phyloP scores from a whole-genome alignment of 352 stramenopile species.

The Porosira glacialis region DNA sequence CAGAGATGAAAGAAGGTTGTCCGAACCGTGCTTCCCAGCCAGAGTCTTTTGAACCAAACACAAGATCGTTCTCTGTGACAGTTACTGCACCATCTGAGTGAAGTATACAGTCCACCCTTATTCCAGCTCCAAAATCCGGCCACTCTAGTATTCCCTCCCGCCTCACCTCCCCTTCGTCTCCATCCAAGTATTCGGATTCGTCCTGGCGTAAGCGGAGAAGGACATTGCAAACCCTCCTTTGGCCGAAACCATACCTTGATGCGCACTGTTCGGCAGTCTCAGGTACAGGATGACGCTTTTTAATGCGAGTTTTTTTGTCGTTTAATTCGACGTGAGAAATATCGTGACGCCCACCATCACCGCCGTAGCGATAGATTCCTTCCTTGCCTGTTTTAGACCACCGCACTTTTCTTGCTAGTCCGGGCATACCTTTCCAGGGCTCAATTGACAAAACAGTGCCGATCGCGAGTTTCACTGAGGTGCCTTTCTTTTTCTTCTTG shows the following conservation, averaged over 20 bases:
- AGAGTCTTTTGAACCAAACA: conserved; percentile 79
- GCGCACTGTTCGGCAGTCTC: conserved; percentile 78
- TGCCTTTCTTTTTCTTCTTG: conserved; percentile 57
- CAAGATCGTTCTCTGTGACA: conserved; percentile 64
- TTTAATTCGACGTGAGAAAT: conserved; percentile 79
- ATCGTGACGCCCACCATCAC: conserved; percentile 79
- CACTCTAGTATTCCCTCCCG: conserved; percentile 75
- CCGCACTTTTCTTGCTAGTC: conserved; percentile 61
- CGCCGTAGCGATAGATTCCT: conserved; percentile 79
- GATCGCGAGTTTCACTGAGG: conserved; percentile 66
- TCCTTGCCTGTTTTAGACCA: conserved; percentile 79
- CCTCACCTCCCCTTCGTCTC: conserved; percentile 9
- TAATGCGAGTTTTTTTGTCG: conserved; percentile 71
- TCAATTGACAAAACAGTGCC: conserved; percentile 69
- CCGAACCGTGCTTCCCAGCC: conserved; percentile 80
- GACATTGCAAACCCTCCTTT: conserved; percentile 59
- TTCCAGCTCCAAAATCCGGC: conserved; percentile 75
- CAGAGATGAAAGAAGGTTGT: conserved; percentile 72
- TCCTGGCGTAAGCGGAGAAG: conserved; percentile 59
- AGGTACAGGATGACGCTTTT: conserved; percentile 67
- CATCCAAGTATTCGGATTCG: conserved; percentile 12
- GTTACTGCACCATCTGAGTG: conserved; percentile 68
- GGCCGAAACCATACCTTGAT: conserved; percentile 75
- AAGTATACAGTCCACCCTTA: conserved; percentile 42
- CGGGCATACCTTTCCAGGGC: conserved; percentile 72